Conservation (phyloP, 2,329 filamentous ascomycete genomes). For the Colletotrichum orchidophilum region DNA sequence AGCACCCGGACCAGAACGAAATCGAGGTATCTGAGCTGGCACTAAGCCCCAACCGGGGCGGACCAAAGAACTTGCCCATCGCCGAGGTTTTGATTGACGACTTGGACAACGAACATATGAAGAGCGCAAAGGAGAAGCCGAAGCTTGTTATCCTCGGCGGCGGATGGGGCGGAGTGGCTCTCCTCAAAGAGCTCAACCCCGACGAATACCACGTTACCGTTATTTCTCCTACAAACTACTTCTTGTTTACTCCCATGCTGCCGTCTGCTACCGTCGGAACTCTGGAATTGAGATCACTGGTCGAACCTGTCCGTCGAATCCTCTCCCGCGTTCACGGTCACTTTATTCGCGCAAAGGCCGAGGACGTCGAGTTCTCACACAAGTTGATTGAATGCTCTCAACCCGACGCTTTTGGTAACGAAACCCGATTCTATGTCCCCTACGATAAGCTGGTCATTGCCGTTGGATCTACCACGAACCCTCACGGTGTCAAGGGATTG, state of each 20-base stretch:
- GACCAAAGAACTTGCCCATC: constrained; percentile 95
- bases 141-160: constrained; percentile 91
- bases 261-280: constrained; percentile 97
- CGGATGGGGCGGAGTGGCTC: constrained; percentile 92
- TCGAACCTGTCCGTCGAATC: constrained; percentile 92
- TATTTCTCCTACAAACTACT: constrained; percentile 94
- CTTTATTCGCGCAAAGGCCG: constrained; percentile 87
- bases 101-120: constrained; percentile 78
- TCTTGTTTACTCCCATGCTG: constrained; percentile 97
- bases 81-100: constrained; percentile 90
- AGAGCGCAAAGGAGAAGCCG: constrained; percentile 83
- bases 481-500: constrained; percentile 93
- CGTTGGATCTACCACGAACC: constrained; percentile 91
- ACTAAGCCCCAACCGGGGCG: constrained; percentile 81
- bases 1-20: constrained; percentile 72
- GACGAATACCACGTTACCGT: constrained; percentile 97
- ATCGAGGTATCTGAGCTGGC: constrained; percentile 87
- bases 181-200: constrained; percentile 89
- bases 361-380: constrained; percentile 90
- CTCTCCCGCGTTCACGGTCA: constrained; percentile 82
- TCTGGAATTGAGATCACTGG: constrained; percentile 86
- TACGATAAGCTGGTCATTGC: constrained; percentile 97
- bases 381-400: constrained; percentile 91
- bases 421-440: constrained; percentile 87
- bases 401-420: constrained; percentile 74